Evolutionary conservation across 202 grass and related monocot species (phyloP).

Genomic region (Elaeis oleifera): DNA sequence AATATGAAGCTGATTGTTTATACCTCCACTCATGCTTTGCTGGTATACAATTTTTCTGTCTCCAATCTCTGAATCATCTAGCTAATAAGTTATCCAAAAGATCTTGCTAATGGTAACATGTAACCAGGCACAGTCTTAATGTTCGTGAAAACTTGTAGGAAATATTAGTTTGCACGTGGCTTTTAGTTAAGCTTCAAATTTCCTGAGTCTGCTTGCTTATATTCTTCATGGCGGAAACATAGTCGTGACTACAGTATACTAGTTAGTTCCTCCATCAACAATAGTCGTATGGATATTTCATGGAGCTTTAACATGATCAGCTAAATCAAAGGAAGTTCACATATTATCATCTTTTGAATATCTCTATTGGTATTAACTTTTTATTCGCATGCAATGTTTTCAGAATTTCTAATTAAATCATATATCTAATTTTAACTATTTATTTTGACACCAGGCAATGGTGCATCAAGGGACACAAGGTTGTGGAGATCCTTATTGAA

Average conservation of each 20-base stretch:
- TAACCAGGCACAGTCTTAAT: background rate
- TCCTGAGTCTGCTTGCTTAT: no score
- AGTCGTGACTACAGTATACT: no score
- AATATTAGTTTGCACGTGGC: no score
- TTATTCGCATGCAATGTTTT: no score
- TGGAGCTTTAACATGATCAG: no score
- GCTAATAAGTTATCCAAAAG: background rate
- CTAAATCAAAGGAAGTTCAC: no score
- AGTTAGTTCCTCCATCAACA: no score
- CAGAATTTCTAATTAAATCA: background rate
- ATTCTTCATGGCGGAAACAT: no score
- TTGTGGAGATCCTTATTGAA: slow-evolving; percentile 16
- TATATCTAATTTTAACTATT: background rate
- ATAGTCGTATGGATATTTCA: no score
- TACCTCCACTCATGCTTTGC: slow-evolving; percentile 28
- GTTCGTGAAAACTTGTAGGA: background rate
- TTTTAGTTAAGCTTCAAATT: no score
- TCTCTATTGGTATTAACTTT: no score
- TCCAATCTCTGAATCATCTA: background rate
- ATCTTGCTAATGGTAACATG: background rate
- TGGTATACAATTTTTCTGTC: slow-evolving; percentile 16
- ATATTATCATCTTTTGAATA: no score
- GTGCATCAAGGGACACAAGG: slow-evolving; percentile 2
- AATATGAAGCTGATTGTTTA: slow-evolving; percentile 29
- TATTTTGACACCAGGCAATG: slow-evolving; percentile 6